These are phyloP conservation scores for Physcia stellaris DNA, from an alignment of 495 filamentous ascomycete species.

Conservation along the genomic window DNA sequence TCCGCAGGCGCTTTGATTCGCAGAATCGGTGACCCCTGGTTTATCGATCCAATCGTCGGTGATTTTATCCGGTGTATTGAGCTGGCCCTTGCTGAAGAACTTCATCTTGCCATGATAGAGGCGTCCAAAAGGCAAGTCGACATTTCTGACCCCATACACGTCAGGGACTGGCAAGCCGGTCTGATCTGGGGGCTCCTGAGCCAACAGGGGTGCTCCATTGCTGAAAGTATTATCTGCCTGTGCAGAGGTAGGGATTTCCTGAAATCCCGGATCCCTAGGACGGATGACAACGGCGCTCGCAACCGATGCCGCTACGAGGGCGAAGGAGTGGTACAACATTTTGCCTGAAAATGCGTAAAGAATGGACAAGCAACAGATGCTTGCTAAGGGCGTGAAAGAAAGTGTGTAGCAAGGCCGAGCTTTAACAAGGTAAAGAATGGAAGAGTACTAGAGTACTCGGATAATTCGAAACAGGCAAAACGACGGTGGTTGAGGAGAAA, in stretches of 20 bases:
- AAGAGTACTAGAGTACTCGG: too few relatives aligned
- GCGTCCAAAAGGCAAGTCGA: constrained; percentile 16
- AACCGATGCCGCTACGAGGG: constrained; percentile 1
- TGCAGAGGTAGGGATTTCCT: constrained; percentile 9
- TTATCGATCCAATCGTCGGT: constrained; percentile 9
- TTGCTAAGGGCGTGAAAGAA: too few relatives aligned
- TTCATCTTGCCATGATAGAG: constrained; percentile 16
- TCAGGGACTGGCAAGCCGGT: constrained; percentile 2
- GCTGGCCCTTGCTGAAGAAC: constrained; percentile 10
- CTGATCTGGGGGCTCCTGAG: neutral
- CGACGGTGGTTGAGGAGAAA: neutral
- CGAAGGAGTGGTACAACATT: constrained; percentile 2
- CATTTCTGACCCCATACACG: constrained; percentile 8
- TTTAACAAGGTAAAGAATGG: constrained; percentile 1
- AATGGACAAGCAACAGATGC: too few relatives aligned
- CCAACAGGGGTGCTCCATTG: constrained; percentile 2
- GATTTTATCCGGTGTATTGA: constrained; percentile 7
- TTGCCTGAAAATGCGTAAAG: neutral
- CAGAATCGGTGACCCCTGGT: constrained; percentile 7
- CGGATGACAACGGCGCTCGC: constrained; percentile 2
- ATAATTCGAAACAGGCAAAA: too few relatives aligned
- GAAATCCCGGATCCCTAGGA: constrained; percentile 5
- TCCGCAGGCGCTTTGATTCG: constrained; percentile 17
- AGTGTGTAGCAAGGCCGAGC: neutral
- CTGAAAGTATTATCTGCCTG: constrained; percentile 12